Conservation (phyloP, 805 yeast genomes). For the Nakazawaea pomicola region DNA sequence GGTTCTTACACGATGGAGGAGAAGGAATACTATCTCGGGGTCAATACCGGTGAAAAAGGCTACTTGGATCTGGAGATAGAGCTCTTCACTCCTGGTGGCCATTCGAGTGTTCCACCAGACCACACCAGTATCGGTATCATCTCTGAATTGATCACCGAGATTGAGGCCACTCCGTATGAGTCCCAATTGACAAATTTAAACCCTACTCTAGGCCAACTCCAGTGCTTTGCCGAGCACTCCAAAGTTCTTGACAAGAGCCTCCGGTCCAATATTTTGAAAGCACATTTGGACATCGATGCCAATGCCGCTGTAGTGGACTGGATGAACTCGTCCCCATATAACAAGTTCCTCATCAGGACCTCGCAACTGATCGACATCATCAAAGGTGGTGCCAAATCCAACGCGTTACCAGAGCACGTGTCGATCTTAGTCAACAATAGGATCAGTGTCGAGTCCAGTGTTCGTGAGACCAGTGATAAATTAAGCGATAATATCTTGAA, state of each 20-base stretch:
- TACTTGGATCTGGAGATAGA: constrained; percentile 37
- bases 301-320: constrained; percentile 29
- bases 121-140: constrained; percentile 73
- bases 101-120: constrained; percentile 74
- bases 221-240: constrained; percentile 56
- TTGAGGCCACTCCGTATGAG: constrained; percentile 54
- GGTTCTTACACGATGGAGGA: constrained; percentile 33
- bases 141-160: constrained; percentile 44
- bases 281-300: constrained; percentile 30
- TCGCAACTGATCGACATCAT: constrained; percentile 63
- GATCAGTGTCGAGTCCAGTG: constrained; percentile 50
- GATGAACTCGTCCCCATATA: constrained; percentile 16
- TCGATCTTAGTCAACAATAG: constrained; percentile 54
- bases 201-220: constrained; percentile 51
- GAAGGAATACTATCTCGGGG: constrained; percentile 46
- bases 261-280: constrained; percentile 27
- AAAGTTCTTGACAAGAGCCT: constrained; percentile 21
- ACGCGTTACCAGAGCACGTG: constrained; percentile 66
- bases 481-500: constrained; percentile 29
- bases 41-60: constrained; percentile 62
- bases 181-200: constrained; percentile 43
- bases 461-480: constrained; percentile 35
- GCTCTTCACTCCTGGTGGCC: constrained; percentile 68
- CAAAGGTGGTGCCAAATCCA: constrained; percentile 65
- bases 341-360: constrained; percentile 44